These are phyloP conservation scores for Trypethelium eluteriae DNA, from an alignment of 495 filamentous ascomycete species.

Conservation along the genomic window DNA sequence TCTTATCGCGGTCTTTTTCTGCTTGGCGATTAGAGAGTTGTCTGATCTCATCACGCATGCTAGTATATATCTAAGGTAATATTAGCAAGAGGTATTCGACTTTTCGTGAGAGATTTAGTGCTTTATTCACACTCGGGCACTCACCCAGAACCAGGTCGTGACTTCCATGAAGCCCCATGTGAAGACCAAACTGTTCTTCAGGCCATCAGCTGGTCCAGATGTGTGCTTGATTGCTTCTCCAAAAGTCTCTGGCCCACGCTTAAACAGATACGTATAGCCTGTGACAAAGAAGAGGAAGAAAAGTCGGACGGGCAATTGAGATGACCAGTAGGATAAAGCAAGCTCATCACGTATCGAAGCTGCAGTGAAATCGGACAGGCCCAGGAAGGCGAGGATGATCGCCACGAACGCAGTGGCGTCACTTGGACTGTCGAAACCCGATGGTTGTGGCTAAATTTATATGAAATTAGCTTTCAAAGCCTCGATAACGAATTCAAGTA, in stretches of 20 bases:
- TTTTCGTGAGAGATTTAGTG: too few species aligned
- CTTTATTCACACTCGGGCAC: conserved; percentile 20
- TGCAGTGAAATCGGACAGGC: conserved; percentile 65
- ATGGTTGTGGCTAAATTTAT: conserved; percentile 32
- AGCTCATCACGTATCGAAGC: conserved; percentile 66
- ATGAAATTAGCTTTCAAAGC: conserved; percentile 24
- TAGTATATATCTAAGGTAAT: conserved; percentile 21
- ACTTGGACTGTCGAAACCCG: conserved; percentile 54
- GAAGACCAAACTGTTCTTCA: conserved; percentile 76
- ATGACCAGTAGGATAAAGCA: conserved; percentile 55
- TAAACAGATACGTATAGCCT: conserved; percentile 61
- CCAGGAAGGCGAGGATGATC: conserved; percentile 57
- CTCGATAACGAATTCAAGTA: conserved; percentile 29
- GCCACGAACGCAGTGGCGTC: conserved; percentile 65
- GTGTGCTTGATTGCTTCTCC: conserved; percentile 32
- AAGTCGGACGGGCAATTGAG: conserved; percentile 54
- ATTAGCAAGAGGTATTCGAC: neutral
- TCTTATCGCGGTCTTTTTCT: conserved; percentile 13
- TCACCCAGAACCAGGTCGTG: conserved; percentile 79
- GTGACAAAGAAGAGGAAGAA: conserved; percentile 56
- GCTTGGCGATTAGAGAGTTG: conserved; percentile 5
- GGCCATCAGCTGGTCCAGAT: conserved; percentile 42
- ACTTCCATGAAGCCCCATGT: conserved; percentile 79
- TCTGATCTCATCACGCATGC: conserved; percentile 23
- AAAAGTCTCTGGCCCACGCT: conserved; percentile 34